These are phyloP conservation scores for Aureobasidium sp. DNA, from an alignment of 2,329 filamentous ascomycete genomes.

Conservation along the genomic window DNA sequence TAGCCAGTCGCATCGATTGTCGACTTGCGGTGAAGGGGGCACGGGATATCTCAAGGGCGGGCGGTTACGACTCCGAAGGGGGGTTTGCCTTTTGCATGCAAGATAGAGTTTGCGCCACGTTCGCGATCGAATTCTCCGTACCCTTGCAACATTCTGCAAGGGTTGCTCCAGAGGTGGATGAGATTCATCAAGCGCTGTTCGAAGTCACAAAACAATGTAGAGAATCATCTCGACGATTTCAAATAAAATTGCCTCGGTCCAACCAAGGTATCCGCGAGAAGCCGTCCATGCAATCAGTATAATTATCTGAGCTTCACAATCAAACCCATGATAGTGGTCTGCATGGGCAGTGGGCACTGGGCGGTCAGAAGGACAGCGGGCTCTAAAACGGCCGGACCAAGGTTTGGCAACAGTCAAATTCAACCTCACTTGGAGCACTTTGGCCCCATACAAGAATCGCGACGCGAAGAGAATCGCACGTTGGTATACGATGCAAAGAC, in stretches of 20 bases:
- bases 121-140: not conserved
- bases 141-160: not conserved
- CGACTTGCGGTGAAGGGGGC: not conserved
- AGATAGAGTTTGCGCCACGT: constrained; percentile 12
- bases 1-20: not conserved
- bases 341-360: too few relatives aligned
- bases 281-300: not conserved
- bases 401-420: constrained; percentile 3
- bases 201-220: not conserved
- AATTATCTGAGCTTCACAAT: not conserved
- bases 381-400: constrained; percentile 7
- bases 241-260: not conserved
- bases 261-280: not conserved
- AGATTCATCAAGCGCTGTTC: not conserved
- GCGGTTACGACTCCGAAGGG: constrained; percentile 1
- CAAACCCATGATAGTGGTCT: not conserved
- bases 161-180: not conserved
- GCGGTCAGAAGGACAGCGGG: not conserved
- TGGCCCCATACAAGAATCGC: not conserved
- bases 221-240: not conserved
- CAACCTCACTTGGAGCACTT: not conserved
- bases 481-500: not conserved
- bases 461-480: not conserved
- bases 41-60: not conserved
- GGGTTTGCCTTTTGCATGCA: not conserved